Percentiles rank a stretch among this genome's conserved stretches.
phyloP scores from a whole-genome alignment of 306 rosid species.

The Delonix regia region DNA sequence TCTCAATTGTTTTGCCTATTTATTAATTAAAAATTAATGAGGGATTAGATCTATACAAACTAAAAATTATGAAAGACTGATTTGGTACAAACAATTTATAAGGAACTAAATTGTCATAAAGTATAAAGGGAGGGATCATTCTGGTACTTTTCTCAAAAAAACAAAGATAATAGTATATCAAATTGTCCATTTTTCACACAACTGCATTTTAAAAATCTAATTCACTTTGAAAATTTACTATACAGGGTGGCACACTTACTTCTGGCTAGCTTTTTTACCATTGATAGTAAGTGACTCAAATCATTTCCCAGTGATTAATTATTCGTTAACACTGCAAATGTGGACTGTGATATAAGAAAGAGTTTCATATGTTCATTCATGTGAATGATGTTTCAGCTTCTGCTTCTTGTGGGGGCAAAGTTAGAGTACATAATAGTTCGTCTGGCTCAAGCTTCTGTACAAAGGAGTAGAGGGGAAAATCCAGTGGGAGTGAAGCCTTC shows the following conservation, averaged over 20 bases:
- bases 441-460: slow-evolving; percentile 57
- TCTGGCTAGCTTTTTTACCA: slow-evolving; percentile 92
- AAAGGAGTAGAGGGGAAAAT: background rate
- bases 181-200: background rate
- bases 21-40: too few species aligned
- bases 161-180: too few species aligned
- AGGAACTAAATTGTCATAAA: too few species aligned
- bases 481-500: slow-evolving; percentile 65
- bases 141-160: too few species aligned
- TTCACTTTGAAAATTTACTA: slow-evolving; percentile 16
- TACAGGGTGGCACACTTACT: slow-evolving; percentile 96
- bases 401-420: slow-evolving; percentile 92
- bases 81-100: too few species aligned
- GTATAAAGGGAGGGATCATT: too few species aligned
- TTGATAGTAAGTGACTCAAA: slow-evolving; percentile 65
- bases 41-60: too few species aligned
- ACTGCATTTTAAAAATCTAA: background rate
- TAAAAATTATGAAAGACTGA: too few species aligned
- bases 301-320: slow-evolving; percentile 6
- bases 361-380: slow-evolving; percentile 18
- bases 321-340: slow-evolving; percentile 10
- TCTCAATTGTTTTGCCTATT: too few species aligned
- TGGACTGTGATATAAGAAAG: slow-evolving; percentile 24
- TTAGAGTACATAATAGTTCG: slow-evolving; percentile 73
- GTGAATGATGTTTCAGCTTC: slow-evolving; percentile 58